phyloP scores from a whole-genome alignment of 2,329 filamentous ascomycete genomes.

The Ophiostoma quercus region DNA sequence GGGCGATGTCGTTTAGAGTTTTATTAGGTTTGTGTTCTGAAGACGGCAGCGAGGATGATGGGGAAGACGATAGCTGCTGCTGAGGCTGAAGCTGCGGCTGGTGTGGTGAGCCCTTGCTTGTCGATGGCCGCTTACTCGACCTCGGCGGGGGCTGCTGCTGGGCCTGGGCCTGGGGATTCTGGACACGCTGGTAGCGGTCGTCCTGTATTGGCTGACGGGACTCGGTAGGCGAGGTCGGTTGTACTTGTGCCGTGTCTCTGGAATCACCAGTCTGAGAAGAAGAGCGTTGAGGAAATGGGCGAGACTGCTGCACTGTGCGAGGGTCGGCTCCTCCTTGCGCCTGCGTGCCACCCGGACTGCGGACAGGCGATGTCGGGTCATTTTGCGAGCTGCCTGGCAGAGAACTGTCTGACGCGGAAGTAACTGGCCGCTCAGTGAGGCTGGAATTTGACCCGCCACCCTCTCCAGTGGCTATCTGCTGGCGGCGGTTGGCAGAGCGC shows the following conservation, averaged over 20 bases:
- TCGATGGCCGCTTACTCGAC: conserved; percentile 32
- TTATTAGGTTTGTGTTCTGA: background rate
- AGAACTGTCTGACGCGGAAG: background rate
- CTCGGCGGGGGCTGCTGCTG: conserved; percentile 32
- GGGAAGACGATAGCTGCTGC: background rate
- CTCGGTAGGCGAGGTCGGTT: background rate
- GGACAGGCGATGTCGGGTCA: background rate
- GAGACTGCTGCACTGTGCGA: conserved; percentile 26
- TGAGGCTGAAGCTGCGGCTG: conserved; percentile 40
- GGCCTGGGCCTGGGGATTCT: conserved; percentile 22
- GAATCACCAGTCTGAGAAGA: conserved; percentile 49
- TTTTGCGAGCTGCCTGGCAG: background rate
- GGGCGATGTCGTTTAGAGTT: background rate
- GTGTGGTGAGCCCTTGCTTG: conserved; percentile 19
- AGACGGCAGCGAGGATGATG: background rate
- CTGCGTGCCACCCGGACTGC: background rate
- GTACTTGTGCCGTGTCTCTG: conserved; percentile 37
- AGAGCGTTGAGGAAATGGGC: conserved; percentile 49
- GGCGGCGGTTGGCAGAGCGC: background rate
- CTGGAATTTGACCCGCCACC: background rate
- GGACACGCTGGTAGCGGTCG: conserved; percentile 25
- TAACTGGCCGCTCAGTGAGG: background rate
- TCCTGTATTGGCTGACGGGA: conserved; percentile 30
- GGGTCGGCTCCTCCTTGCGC: conserved; percentile 5
- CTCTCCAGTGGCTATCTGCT: background rate